Evolutionary conservation across 345 rosid genomes (phyloP).

Genomic region (Carallia brachiata): DNA sequence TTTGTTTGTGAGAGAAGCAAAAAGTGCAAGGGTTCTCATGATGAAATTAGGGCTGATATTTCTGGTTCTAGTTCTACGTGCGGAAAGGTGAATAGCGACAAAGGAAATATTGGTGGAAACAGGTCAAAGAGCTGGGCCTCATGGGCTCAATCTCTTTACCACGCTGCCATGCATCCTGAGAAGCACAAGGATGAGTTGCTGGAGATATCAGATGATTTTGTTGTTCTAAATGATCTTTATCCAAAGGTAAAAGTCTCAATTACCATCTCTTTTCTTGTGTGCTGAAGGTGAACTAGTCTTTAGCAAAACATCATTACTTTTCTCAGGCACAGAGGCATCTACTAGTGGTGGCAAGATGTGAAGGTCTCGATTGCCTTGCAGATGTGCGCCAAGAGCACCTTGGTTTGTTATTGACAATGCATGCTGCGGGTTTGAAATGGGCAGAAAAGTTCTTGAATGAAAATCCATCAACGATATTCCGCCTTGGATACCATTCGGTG

Average conservation of each 20-base stretch:
- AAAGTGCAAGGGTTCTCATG: slow-evolving; percentile 46
- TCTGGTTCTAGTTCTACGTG: slow-evolving; percentile 15
- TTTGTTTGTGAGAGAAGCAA: slow-evolving; percentile 43
- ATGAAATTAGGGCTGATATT: slow-evolving; percentile 22
- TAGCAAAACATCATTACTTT: slow-evolving; percentile 6
- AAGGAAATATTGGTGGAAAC: slow-evolving; percentile 26
- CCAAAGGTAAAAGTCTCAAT: slow-evolving; percentile 58
- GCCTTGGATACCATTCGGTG: slow-evolving; percentile 96
- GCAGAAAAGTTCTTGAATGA: slow-evolving; percentile 60
- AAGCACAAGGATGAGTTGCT: slow-evolving; percentile 51
- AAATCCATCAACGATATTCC: slow-evolving; percentile 68
- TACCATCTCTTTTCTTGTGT: neutral
- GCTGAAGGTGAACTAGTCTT: slow-evolving; percentile 3
- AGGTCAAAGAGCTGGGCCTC: slow-evolving; percentile 55
- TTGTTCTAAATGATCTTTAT: slow-evolving; percentile 72
- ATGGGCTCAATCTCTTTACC: slow-evolving; percentile 79
- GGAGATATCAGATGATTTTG: slow-evolving; percentile 57
- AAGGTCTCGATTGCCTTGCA: slow-evolving; percentile 62
- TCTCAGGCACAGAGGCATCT: slow-evolving; percentile 74
- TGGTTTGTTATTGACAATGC: slow-evolving; percentile 55
- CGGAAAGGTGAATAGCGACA: slow-evolving; percentile 22
- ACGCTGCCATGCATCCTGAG: slow-evolving; percentile 73
- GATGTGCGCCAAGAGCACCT: slow-evolving; percentile 68
- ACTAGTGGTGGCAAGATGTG: slow-evolving; percentile 57
- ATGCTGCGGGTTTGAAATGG: slow-evolving; percentile 74